phyloP scores from a whole-genome alignment of 2,329 filamentous ascomycete genomes.

The Neodidymelliopsis sp. region DNA sequence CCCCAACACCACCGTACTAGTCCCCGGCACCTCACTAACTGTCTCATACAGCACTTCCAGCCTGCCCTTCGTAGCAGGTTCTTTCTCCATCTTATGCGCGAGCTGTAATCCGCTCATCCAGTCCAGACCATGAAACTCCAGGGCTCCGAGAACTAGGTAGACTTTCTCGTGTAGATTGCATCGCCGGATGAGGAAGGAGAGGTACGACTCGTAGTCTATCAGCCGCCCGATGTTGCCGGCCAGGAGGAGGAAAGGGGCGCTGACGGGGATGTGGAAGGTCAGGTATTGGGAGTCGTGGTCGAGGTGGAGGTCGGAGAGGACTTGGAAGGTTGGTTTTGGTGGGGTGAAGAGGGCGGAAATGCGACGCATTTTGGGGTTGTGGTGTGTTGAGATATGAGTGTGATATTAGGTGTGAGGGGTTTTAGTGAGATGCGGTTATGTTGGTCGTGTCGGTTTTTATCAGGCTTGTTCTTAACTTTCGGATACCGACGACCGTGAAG shows the following conservation, averaged over 20 bases:
- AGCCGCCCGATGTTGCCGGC: slow-evolving; percentile 44
- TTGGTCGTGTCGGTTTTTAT: no score
- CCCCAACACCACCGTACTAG: slow-evolving; percentile 61
- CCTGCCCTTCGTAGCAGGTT: slow-evolving; percentile 40
- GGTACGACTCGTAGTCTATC: slow-evolving; percentile 41
- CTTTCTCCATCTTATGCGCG: slow-evolving; percentile 37
- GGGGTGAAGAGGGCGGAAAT: slow-evolving; percentile 35
- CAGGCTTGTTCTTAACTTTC: no score
- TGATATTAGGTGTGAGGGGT: no score
- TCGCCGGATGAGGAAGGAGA: slow-evolving; percentile 39
- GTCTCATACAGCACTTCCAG: slow-evolving; percentile 56
- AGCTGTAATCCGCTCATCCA: slow-evolving; percentile 36
- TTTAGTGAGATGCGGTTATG: no score
- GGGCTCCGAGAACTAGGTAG: slow-evolving; percentile 37
- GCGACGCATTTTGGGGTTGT: slow-evolving; percentile 28
- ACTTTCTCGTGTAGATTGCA: slow-evolving; percentile 42
- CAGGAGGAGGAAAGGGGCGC: slow-evolving; percentile 39
- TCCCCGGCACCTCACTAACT: slow-evolving; percentile 51
- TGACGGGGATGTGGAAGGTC: slow-evolving; percentile 40
- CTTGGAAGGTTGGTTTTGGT: slow-evolving; percentile 37
- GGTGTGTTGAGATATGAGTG: not conserved
- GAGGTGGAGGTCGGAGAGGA: slow-evolving; percentile 45
- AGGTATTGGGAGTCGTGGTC: slow-evolving; percentile 41
- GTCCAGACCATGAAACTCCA: slow-evolving; percentile 39
- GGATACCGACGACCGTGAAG: no score